A percentile compares a stretch with the other conserved stretches of the same genome.
Evolutionary conservation across 345 rosid species (phyloP).

Genomic region (Syzygium oleosum): DNA sequence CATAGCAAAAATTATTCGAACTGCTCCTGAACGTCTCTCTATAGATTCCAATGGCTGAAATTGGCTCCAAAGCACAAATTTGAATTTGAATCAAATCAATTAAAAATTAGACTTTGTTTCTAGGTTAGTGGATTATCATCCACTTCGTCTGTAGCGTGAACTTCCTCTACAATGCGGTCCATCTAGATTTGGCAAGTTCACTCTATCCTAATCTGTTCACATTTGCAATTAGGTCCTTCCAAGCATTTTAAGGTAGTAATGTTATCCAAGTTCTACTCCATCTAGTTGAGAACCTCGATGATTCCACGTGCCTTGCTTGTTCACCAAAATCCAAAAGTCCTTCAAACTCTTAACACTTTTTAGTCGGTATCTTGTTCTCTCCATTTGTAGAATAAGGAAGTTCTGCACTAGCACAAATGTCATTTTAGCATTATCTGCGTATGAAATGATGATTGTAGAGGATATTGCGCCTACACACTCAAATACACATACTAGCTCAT

Average conservation of each 20-base stretch:
- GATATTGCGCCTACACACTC: neutral
- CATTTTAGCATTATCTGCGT: neutral
- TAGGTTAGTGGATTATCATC: neutral
- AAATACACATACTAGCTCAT: neutral
- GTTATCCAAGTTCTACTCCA: neutral
- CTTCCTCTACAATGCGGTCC: neutral
- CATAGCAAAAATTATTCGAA: neutral
- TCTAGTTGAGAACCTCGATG: neutral
- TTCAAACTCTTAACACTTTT: neutral
- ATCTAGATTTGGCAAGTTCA: neutral
- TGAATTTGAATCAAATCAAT: neutral
- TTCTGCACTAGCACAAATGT: neutral
- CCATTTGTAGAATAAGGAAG: neutral
- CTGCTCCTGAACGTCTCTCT: neutral
- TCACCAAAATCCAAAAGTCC: neutral
- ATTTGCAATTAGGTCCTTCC: neutral
- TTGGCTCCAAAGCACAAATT: neutral
- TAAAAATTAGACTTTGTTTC: neutral
- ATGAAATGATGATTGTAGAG: neutral
- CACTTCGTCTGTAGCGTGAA: neutral
- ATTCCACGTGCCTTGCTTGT: neutral
- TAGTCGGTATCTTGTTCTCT: neutral
- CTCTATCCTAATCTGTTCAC: neutral
- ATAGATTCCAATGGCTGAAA: neutral
- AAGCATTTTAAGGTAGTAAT: neutral